A percentile compares a stretch with the other conserved stretches of the same genome.
phyloP scores from a whole-genome alignment of 2,329 filamentous ascomycete species.

The Acrodontium crateriforme region DNA sequence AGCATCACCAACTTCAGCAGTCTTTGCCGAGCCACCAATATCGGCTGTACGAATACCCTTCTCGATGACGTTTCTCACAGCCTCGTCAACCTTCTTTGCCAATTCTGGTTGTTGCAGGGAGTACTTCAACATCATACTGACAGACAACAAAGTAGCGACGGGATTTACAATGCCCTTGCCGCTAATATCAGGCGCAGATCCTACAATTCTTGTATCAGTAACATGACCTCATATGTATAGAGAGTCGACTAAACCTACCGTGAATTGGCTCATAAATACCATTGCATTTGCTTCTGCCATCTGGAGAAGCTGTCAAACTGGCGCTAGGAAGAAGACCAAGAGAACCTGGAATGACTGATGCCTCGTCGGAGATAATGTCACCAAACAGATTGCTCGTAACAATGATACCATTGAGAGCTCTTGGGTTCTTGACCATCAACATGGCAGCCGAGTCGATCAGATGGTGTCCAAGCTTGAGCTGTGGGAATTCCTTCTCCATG shows the following conservation, averaged over 20 bases:
- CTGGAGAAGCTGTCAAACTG: slow-evolving; percentile 72
- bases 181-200: slow-evolving; percentile 84
- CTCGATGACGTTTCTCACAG: slow-evolving; percentile 69
- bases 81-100: slow-evolving; percentile 65
- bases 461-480: slow-evolving; percentile 72
- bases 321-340: slow-evolving; percentile 81
- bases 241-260: slow-evolving; percentile 38
- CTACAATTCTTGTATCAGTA: slow-evolving; percentile 20
- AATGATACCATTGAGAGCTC: slow-evolving; percentile 74
- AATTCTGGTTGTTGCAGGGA: slow-evolving; percentile 68
- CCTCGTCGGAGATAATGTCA: slow-evolving; percentile 92
- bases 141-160: slow-evolving; percentile 76
- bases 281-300: slow-evolving; percentile 72
- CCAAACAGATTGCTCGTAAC: slow-evolving; percentile 91
- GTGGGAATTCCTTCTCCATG: slow-evolving; percentile 78
- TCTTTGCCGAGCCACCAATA: slow-evolving; percentile 64
- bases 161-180: slow-evolving; percentile 76
- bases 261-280: slow-evolving; percentile 98
- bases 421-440: slow-evolving; percentile 91
- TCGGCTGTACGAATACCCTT: slow-evolving; percentile 67
- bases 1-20: slow-evolving; percentile 69
- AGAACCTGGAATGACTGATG: slow-evolving; percentile 82
- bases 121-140: slow-evolving; percentile 94
- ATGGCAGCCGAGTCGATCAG: slow-evolving; percentile 95
- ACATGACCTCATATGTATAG: background rate